A percentile compares a stretch with the other conserved stretches of the same genome.
Evolutionary conservation across 306 rosid genomes (phyloP).

Genomic region (Prunus fruticosa): DNA sequence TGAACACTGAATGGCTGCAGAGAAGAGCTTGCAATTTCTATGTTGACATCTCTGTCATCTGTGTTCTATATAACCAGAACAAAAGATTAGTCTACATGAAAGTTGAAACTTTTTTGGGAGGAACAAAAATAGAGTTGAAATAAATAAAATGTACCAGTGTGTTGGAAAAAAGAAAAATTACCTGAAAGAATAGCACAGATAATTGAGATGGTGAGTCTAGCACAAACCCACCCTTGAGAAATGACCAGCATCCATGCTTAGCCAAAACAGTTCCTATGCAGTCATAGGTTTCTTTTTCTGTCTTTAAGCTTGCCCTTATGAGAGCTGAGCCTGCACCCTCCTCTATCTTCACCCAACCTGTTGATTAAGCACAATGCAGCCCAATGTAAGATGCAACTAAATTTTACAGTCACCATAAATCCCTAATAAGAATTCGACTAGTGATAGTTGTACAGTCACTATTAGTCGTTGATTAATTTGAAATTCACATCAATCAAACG

Average conservation of each 20-base stretch:
- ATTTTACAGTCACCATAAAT: neutral
- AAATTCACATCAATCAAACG: too few species aligned
- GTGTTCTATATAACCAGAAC: constrained; percentile 35
- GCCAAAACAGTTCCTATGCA: constrained; percentile 80
- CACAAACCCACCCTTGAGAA: constrained; percentile 92
- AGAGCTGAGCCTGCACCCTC: constrained; percentile 45
- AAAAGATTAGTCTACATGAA: neutral
- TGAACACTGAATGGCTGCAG: constrained; percentile 68
- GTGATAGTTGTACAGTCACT: too few species aligned
- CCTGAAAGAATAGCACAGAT: constrained; percentile 61
- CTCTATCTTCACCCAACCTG: constrained; percentile 71
- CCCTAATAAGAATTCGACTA: too few species aligned
- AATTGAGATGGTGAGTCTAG: constrained; percentile 36
- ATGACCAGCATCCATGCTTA: constrained; percentile 85
- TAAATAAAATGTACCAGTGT: neutral
- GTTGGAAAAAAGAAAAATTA: neutral
- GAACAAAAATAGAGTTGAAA: neutral
- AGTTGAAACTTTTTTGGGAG: neutral
- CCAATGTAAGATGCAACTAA: neutral
- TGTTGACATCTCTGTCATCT: constrained; percentile 30
- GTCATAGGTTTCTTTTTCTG: constrained; percentile 33
- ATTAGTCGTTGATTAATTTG: too few species aligned
- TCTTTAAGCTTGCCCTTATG: constrained; percentile 55
- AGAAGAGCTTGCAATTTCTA: constrained; percentile 58
- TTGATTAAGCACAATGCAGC: neutral